phyloP scores from a whole-genome alignment of 202 grass and related monocot species.

The Schoenoplectus triqueter region DNA sequence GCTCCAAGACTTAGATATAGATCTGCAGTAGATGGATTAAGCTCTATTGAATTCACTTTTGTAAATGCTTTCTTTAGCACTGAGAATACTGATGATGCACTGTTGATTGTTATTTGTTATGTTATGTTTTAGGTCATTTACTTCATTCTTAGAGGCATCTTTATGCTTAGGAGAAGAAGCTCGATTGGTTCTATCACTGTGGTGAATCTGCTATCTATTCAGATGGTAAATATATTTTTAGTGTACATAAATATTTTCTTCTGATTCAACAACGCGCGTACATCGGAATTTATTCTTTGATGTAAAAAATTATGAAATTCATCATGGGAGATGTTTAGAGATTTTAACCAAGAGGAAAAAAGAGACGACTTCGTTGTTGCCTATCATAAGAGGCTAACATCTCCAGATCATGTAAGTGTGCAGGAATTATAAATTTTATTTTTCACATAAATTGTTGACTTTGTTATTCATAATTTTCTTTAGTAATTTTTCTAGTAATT shows the following conservation, averaged over 20 bases:
- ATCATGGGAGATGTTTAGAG: constrained; percentile 91
- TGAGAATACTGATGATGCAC: too few relatives aligned
- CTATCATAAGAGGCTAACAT: constrained; percentile 84
- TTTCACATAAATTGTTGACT: constrained; percentile 2
- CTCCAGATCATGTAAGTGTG: constrained; percentile 52
- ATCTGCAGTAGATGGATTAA: too few relatives aligned
- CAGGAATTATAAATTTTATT: constrained; percentile 51
- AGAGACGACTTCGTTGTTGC: constrained; percentile 75
- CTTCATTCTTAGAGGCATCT: constrained; percentile 87
- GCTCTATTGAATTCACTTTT: too few relatives aligned
- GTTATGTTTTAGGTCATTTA: constrained; percentile 66
- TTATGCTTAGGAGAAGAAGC: constrained; percentile 77
- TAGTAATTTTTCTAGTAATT: constrained; percentile 24
- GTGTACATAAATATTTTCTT: constrained; percentile 12
- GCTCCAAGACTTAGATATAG: not conserved
- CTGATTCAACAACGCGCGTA: not conserved
- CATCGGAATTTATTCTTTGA: constrained; percentile 17
- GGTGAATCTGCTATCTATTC: constrained; percentile 83
- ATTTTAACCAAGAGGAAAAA: constrained; percentile 89
- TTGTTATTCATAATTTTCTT: constrained; percentile 3
- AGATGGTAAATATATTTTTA: constrained; percentile 53
- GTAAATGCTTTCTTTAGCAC: too few relatives aligned
- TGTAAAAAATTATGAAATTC: constrained; percentile 45
- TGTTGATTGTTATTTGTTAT: not conserved
- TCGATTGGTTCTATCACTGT: constrained; percentile 95